Evolutionary conservation across 176 grass and related monocot species (phyloP).

Genomic region (Ampelocalamus luodianensis): DNA sequence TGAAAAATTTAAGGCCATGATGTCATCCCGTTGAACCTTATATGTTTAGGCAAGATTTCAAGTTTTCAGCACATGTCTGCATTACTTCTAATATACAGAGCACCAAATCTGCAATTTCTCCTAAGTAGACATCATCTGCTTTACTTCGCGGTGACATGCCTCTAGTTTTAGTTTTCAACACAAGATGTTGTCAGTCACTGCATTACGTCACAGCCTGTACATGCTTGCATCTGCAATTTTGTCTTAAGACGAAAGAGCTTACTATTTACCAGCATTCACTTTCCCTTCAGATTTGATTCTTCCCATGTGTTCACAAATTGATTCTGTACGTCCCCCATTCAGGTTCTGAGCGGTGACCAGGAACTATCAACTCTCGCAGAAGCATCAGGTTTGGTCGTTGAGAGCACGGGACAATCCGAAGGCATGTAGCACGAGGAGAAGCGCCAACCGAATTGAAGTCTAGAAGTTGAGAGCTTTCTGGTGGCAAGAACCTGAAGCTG

Average conservation of each 20-base stretch:
- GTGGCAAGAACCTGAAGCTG: background rate
- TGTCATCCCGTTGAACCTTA: background rate
- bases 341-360: constrained; percentile 82
- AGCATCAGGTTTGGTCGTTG: constrained; percentile 63
- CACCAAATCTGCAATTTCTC: background rate
- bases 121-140: background rate
- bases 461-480: constrained; percentile 1
- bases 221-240: background rate
- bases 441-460: background rate
- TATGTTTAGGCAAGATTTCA: background rate
- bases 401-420: constrained; percentile 46
- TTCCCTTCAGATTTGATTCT: background rate
- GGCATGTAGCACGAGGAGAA: background rate
- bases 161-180: background rate
- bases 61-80: background rate
- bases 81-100: too few relatives aligned
- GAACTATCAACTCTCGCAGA: constrained; percentile 74
- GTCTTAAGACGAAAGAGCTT: too few relatives aligned
- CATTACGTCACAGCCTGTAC: background rate
- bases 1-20: too few relatives aligned
- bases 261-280: background rate
- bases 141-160: background rate
- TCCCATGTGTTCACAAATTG: background rate
- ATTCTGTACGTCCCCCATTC: background rate
- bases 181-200: background rate